Base-by-base conservation (phyloP, 164 flowering plant genomes). In the Magnolia officinalis region DNA sequence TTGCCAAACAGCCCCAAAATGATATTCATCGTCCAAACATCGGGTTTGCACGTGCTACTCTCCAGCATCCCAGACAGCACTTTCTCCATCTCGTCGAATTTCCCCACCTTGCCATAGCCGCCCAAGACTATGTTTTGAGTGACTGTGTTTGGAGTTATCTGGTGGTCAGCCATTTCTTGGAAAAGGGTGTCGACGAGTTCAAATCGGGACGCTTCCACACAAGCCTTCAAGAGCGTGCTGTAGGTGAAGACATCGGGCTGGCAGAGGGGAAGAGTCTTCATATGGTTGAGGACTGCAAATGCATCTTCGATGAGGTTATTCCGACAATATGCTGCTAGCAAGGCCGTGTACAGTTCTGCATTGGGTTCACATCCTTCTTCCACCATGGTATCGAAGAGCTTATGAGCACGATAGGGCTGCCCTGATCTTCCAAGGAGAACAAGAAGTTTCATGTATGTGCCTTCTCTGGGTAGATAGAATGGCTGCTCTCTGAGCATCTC, bases 11-110 rank as follows among this genome's bases (percentile, higher is more conserved):
- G 77, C 77, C 94, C 84, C 24, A 96, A 79, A 69, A 94, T 88
- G 4, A 86, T 91, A 82, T 96, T 96, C 97, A 96, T 90, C 2
- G 99, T 96, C 99, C 99, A 94, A 5, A 96, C 97, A 83, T 96
- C 98, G 71, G 98, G 98, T 72, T 79, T 87, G 81, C 91, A 85
- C 1, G 80, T 75, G 5, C 84, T 78, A 79, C 91, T 88, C 80
- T 89, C 93, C 52, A 96, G 87, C 99, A 96, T 96, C 16, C 84
- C 90, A 0, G 85, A 79, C 0, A 96, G 83, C 65, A 96, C 88
- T 82, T 84, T 88, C 86, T 96, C 98, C 98, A 96, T 92, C 78
- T 87, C 81, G 18, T 91, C 97, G 75, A 79, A 92, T 71, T 83
- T 90, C 72, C 94, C 99, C 0, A 88, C 95, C 83, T 85, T 91